Evolutionary conservation across 352 stramenopile species (phyloP), one percentile per base, ranked within the genome.

Genomic region (Lagenidium sp.): DNA sequence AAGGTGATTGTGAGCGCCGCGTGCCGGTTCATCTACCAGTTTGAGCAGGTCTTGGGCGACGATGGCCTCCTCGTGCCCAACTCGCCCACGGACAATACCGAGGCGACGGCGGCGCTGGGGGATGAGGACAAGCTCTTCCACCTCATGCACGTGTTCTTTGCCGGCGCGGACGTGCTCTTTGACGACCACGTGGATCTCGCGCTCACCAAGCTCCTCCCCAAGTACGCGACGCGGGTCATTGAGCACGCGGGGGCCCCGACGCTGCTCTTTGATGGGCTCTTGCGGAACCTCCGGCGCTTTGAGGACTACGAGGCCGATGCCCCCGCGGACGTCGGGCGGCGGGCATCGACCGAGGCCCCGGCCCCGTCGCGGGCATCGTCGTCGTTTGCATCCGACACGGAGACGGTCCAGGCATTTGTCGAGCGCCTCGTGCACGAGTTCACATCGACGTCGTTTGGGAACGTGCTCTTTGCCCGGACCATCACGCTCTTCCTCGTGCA

Each of bases 91-190:
- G 8, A 29, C 11, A 19, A 30, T 12, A 41, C 40, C 12, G 21
- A 4, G 13, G 12, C 47, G 16, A 34, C 18, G 6, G 35, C 29
- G 4, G 28, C 10, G 6, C 38, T 85, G 15, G 47, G 45, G 2
- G 60, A 62, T 4, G 76, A 85, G 48, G 77, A 86, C 55, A 85
- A 85, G 50, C 53, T 86, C 0, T 86, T 85, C 50, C 77, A 89
- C 36, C 41, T 86, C 34, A 41, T 85, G 20, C 72, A 86, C 36
- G 67, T 82, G 6, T 84, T 89, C 31, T 85, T 89, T 40, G 63
- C 73, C 7, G 73, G 72, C 18, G 71, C 63, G 6, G 76, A 88
- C 35, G 72, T 88, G 15, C 53, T 88, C 5, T 84, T 85, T 20
- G 73, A 88, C 31, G 59, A 77, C 26, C 59, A 77, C 41, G 73